Evolutionary conservation across 164 flowering plant genomes (phyloP), one percentile per base, ranked within the genome.

Genomic region (Hamamelis virginiana): DNA sequence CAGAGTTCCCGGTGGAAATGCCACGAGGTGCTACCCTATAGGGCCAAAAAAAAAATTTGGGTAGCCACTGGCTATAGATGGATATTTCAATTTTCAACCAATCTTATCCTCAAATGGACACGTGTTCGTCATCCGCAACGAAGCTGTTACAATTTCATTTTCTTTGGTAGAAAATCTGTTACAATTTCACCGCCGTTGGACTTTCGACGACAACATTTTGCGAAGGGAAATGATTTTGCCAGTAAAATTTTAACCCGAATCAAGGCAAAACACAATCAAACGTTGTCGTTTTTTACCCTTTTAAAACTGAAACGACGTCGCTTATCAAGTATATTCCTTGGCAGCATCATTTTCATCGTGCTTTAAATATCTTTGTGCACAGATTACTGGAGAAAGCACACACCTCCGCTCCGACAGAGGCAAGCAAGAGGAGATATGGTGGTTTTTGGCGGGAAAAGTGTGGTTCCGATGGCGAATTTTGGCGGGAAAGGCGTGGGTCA

Each of bases 401-500:
- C 8, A 14, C 33, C 43, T 25, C 67, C 26, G 56, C 38, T 59
- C 53, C 62, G 9, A 27, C 12, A 2, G 8, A 43, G 53, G 13
- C 9, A 23, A 52, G 18, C 13, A 12, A 16, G 67, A 26, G 62
- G 14, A 52, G 68, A 58, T 1, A 81, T 81, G 81, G 75, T 51
- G 73, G 14, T 1, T 61, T 73, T 80, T 75, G 80, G 85, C 79
- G 86, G 79, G 76, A 82, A 78, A 56, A 64, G 53, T 65, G 78
- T 74, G 62, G 72, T 67, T 66, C 78, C 78, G 78, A 65, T 77
- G 68, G 74, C 76, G 64, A 77, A 79, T 41, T 43, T 85, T 59
- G 86, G 86, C 73, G 87, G 89, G 68, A 86, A 78, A 28, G 91
- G 98, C 5, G 72, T 87, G 47, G 96, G 93, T 67, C 94, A 84